These are phyloP conservation scores for Dryas integrifolia DNA, from an alignment of 331 rosid species.

Conservation along the genomic window DNA sequence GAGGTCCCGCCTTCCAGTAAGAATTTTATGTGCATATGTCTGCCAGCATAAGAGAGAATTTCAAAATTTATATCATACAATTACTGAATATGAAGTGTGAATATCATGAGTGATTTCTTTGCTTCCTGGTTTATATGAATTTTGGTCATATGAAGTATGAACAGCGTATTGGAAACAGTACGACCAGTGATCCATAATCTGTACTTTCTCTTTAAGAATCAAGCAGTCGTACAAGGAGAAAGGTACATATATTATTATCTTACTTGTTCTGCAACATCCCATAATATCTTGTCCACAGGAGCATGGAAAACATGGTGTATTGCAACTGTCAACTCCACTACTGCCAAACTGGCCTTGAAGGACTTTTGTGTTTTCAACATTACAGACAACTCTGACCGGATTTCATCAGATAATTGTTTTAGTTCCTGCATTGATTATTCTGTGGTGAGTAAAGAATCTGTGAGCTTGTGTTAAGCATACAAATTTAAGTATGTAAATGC, in stretches of 20 bases:
- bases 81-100: neutral
- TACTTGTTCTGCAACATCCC: conserved; percentile 93
- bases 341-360: conserved; percentile 64
- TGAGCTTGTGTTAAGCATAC: conserved; percentile 14
- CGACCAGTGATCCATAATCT: neutral
- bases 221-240: neutral
- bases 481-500: conserved; percentile 8
- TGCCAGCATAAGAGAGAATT: conserved; percentile 35
- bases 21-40: conserved; percentile 86
- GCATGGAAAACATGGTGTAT: conserved; percentile 89
- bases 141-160: neutral
- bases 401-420: conserved; percentile 76
- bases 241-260: conserved; percentile 26
- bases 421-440: conserved; percentile 57
- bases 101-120: neutral
- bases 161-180: neutral
- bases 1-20: conserved; percentile 76
- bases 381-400: conserved; percentile 59
- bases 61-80: neutral
- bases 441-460: conserved; percentile 29
- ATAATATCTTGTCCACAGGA: conserved; percentile 80
- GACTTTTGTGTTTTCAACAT: conserved; percentile 39
- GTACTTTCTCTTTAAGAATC: neutral
- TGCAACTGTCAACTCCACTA: conserved; percentile 79
- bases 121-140: neutral